Evolutionary conservation across 2,329 filamentous ascomycete species (phyloP).

Genomic region (Paraphoma chrysanthemicola): DNA sequence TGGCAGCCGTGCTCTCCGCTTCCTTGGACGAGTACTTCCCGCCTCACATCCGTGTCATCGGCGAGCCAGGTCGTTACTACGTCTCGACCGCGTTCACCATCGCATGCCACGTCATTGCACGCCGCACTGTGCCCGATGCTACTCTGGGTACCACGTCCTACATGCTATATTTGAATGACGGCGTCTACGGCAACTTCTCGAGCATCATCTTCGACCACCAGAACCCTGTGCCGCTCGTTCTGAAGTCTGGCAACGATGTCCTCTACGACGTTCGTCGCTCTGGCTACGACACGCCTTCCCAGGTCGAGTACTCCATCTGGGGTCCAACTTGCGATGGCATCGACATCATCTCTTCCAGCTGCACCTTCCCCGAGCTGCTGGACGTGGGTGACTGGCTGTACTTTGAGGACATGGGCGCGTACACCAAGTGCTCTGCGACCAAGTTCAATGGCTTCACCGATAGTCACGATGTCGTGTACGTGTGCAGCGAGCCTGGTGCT

Average conservation of each 20-base stretch:
- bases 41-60: constrained; percentile 82
- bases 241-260: constrained; percentile 67
- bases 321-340: constrained; percentile 98
- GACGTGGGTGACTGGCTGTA: constrained; percentile 98
- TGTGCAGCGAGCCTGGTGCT: constrained; percentile 91
- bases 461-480: constrained; percentile 89
- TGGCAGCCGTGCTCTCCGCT: constrained; percentile 79
- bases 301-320: constrained; percentile 92
- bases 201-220: constrained; percentile 99
- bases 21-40: constrained; percentile 92
- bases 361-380: constrained; percentile 76
- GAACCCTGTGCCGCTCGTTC: constrained; percentile 82
- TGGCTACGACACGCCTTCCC: constrained; percentile 56
- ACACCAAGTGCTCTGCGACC: constrained; percentile 97
- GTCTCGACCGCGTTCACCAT: constrained; percentile 92
- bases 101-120: constrained; percentile 94
- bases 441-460: constrained; percentile 98
- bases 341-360: constrained; percentile 87
- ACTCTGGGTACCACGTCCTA: constrained; percentile 73
- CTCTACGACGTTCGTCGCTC: constrained; percentile 57
- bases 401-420: constrained; percentile 98
- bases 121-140: constrained; percentile 82
- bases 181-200: constrained; percentile 97
- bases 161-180: constrained; percentile 98
- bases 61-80: constrained; percentile 96